Evolutionary conservation across 2,329 filamentous ascomycete genomes (phyloP).

Genomic region (Diplodia scrobiculata): DNA sequence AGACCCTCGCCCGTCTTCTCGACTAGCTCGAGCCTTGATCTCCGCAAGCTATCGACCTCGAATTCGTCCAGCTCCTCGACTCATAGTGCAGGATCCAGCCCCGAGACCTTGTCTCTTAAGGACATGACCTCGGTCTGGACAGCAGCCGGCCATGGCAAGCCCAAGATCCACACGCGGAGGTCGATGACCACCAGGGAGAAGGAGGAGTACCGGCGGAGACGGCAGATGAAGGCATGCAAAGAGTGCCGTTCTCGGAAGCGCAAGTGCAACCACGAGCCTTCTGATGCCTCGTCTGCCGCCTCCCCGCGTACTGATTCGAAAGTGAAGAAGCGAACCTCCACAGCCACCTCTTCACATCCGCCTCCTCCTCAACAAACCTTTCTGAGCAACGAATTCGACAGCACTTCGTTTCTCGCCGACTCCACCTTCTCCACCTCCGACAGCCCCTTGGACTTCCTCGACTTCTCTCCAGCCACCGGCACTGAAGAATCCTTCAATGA

Average conservation of each 20-base stretch:
- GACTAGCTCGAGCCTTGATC: conserved; percentile 1
- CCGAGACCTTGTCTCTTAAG: conserved; percentile 28
- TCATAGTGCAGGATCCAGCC: conserved; percentile 22
- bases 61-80: conserved; percentile 19
- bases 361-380: conserved; percentile 21
- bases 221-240: conserved; percentile 30
- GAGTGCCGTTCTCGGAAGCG: conserved; percentile 26
- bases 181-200: conserved; percentile 30
- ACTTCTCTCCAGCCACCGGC: conserved; percentile 16
- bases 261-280: conserved; percentile 29
- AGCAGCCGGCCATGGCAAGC: conserved; percentile 12
- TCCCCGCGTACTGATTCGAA: conserved; percentile 18
- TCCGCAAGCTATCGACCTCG: conserved; percentile 21
- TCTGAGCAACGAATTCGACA: conserved; percentile 23
- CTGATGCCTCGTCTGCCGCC: conserved; percentile 22
- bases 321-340: conserved; percentile 23
- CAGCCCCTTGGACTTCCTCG: conserved; percentile 23
- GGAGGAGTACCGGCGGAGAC: conserved; percentile 29
- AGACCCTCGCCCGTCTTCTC: conserved; percentile 19
- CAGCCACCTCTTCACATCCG: conserved; percentile 16
- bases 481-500: conserved; percentile 21
- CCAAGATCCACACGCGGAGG: conserved; percentile 29
- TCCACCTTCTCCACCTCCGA: conserved; percentile 12
- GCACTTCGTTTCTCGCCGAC: conserved; percentile 11
- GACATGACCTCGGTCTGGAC: conserved; percentile 30